phyloP scores from a whole-genome alignment of 1,139 yeast species.

The Protomyces gravidus region DNA sequence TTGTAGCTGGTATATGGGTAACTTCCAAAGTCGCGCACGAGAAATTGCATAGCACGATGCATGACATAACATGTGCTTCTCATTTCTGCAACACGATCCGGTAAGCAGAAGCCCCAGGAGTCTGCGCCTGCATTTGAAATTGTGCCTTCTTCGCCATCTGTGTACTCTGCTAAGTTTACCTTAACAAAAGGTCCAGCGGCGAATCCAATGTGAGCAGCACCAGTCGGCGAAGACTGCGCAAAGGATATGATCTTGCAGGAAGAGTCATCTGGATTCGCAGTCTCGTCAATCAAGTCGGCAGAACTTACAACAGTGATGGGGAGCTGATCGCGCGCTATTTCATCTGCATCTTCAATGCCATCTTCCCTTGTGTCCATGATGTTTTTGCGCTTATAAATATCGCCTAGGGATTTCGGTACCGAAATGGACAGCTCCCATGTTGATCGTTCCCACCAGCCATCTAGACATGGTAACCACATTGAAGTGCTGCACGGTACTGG shows the following conservation, averaged over 20 bases:
- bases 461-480: constrained; percentile 95
- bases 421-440: constrained; percentile 89
- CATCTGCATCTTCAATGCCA: constrained; percentile 2
- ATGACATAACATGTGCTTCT: constrained; percentile 71
- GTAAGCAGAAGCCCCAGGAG: constrained; percentile 55
- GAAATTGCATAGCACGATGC: constrained; percentile 73
- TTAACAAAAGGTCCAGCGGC: constrained; percentile 82
- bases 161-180: constrained; percentile 49
- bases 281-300: constrained; percentile 45
- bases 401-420: constrained; percentile 73
- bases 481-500: constrained; percentile 79
- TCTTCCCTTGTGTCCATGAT: neutral
- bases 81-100: constrained; percentile 57
- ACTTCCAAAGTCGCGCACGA: constrained; percentile 84
- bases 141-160: constrained; percentile 42
- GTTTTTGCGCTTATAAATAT: constrained; percentile 42
- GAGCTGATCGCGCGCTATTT: constrained; percentile 43
- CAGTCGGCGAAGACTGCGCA: constrained; percentile 77
- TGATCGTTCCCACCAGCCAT: constrained; percentile 78
- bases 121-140: constrained; percentile 44
- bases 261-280: constrained; percentile 57
- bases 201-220: constrained; percentile 96
- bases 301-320: constrained; percentile 72
- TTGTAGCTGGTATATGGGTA: constrained; percentile 84
- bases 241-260: constrained; percentile 73